Percentiles rank a stretch among this genome's conserved stretches.
These are phyloP conservation scores for Verticillium alfalfae DNA, from an alignment of 2,329 filamentous ascomycete genomes.

Conservation along the genomic window DNA sequence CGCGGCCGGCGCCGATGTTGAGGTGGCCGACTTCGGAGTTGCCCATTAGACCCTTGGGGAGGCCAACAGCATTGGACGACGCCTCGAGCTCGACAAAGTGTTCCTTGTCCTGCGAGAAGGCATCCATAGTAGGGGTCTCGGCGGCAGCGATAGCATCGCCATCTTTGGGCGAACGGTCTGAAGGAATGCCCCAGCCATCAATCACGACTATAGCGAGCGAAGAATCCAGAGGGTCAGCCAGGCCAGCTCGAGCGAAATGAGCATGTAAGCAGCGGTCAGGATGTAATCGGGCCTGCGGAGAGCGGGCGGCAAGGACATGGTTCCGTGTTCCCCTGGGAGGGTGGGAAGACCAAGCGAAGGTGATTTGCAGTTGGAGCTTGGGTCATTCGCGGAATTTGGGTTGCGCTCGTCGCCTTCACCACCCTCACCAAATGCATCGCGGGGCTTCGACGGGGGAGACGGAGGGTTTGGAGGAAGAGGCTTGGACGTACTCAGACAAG, in stretches of 20 bases:
- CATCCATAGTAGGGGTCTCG: slow-evolving; percentile 92
- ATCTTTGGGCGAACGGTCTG: slow-evolving; percentile 72
- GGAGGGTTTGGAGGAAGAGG: slow-evolving; percentile 23
- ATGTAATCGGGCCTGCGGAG: slow-evolving; percentile 14
- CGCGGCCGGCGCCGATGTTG: slow-evolving; percentile 95
- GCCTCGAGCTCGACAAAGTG: slow-evolving; percentile 92
- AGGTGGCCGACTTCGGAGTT: slow-evolving; percentile 98
- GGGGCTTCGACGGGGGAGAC: slow-evolving; percentile 8
- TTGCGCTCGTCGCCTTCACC: slow-evolving; percentile 1
- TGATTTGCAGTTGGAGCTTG: not conserved
- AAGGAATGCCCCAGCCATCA: slow-evolving; percentile 94
- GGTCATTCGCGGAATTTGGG: not conserved
- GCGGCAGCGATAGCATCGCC: slow-evolving; percentile 95
- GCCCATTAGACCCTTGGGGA: slow-evolving; percentile 96
- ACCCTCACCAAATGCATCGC: slow-evolving; percentile 3
- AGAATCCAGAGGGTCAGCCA: slow-evolving; percentile 55
- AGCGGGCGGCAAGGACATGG: slow-evolving; percentile 4
- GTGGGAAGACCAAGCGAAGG: not conserved
- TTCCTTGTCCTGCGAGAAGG: slow-evolving; percentile 73
- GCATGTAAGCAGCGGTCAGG: slow-evolving; percentile 30
- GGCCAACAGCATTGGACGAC: slow-evolving; percentile 89
- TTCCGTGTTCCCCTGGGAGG: not conserved
- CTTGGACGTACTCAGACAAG: slow-evolving; percentile 53
- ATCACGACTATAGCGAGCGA: slow-evolving; percentile 73
- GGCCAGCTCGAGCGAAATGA: slow-evolving; percentile 51